Percentiles rank a stretch among this genome's conserved stretches.
Conservation (phyloP, 805 yeast genomes). For the Ogataea paradorogensis region DNA sequence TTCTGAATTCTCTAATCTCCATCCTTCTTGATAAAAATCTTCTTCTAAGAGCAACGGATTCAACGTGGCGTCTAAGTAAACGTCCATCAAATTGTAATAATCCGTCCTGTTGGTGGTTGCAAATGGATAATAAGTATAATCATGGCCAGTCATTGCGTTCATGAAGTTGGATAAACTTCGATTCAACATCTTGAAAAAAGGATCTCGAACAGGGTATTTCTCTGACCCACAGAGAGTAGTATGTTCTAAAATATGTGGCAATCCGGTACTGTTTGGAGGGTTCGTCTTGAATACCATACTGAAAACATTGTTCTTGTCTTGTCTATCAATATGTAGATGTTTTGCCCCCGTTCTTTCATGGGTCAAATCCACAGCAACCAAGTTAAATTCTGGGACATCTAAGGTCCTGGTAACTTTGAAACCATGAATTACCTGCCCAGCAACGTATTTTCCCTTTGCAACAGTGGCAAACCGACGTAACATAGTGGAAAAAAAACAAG, state of each 20-base stretch:
- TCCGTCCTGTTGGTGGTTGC: constrained; percentile 88
- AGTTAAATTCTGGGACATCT: constrained; percentile 76
- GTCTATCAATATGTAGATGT: constrained; percentile 82
- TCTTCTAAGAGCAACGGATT: constrained; percentile 73
- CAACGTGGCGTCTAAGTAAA: constrained; percentile 83
- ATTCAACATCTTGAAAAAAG: constrained; percentile 95
- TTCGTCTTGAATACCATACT: constrained; percentile 88
- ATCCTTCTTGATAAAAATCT: constrained; percentile 94
- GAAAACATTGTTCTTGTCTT: constrained; percentile 84
- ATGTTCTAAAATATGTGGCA: constrained; percentile 95
- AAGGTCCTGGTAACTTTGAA: constrained; percentile 61
- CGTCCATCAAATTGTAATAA: constrained; percentile 77
- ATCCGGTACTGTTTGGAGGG: constrained; percentile 93
- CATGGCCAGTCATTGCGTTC: constrained; percentile 99
- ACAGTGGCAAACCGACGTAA: constrained; percentile 14
- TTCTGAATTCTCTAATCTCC: constrained; percentile 83
- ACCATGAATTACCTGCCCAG: constrained; percentile 64
- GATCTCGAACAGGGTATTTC: constrained; percentile 92
- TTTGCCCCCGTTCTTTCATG: constrained; percentile 71
- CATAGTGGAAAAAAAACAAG: constrained; percentile 11
- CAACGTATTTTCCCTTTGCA: constrained; percentile 47
- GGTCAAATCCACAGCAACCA: constrained; percentile 70
- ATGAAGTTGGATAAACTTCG: constrained; percentile 92
- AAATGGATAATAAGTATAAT: constrained; percentile 93
- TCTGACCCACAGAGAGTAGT: constrained; percentile 93